Conservation (phyloP, 2,329 filamentous ascomycete species). For the Penicillium sp. region DNA sequence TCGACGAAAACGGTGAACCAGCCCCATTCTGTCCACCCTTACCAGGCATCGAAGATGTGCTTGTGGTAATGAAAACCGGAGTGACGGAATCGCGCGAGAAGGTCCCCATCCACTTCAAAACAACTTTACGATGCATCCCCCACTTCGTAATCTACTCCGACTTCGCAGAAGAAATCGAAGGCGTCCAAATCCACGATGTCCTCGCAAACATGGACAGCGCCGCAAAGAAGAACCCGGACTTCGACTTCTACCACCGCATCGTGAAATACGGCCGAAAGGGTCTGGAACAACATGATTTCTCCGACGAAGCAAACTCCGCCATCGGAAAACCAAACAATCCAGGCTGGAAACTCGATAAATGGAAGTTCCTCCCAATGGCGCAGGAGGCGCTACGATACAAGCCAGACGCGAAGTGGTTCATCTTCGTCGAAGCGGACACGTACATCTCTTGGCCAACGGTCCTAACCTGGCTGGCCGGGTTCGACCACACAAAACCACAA, state of each 20-base stretch:
- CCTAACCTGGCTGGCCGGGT: slow-evolving; percentile 53
- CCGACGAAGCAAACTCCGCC: slow-evolving; percentile 41
- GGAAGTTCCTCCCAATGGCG: slow-evolving; percentile 59
- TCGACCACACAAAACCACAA: slow-evolving; percentile 49
- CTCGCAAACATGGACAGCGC: slow-evolving; percentile 46
- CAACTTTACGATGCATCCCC: slow-evolving; percentile 56
- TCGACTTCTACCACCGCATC: slow-evolving; percentile 53
- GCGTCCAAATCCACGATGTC: slow-evolving; percentile 52
- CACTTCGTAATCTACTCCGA: slow-evolving; percentile 61
- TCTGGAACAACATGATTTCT: slow-evolving; percentile 40
- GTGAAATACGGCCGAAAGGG: slow-evolving; percentile 45
- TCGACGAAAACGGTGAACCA: slow-evolving; percentile 16
- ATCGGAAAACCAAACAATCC: slow-evolving; percentile 49
- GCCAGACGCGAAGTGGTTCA: slow-evolving; percentile 56
- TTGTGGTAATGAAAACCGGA: slow-evolving; percentile 60
- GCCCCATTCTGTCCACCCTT: slow-evolving; percentile 33
- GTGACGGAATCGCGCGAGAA: slow-evolving; percentile 58
- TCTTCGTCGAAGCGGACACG: slow-evolving; percentile 61
- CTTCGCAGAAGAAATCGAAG: slow-evolving; percentile 53
- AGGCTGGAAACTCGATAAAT: slow-evolving; percentile 56
- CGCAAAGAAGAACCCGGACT: slow-evolving; percentile 46
- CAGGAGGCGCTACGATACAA: slow-evolving; percentile 48
- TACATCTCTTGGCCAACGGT: slow-evolving; percentile 57
- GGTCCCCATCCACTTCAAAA: slow-evolving; percentile 55
- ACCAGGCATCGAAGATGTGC: slow-evolving; percentile 52